Percentiles rank a stretch among this genome's conserved stretches.
Evolutionary conservation across 495 filamentous ascomycete species (phyloP).

Genomic region (Penicillium ucsense): DNA sequence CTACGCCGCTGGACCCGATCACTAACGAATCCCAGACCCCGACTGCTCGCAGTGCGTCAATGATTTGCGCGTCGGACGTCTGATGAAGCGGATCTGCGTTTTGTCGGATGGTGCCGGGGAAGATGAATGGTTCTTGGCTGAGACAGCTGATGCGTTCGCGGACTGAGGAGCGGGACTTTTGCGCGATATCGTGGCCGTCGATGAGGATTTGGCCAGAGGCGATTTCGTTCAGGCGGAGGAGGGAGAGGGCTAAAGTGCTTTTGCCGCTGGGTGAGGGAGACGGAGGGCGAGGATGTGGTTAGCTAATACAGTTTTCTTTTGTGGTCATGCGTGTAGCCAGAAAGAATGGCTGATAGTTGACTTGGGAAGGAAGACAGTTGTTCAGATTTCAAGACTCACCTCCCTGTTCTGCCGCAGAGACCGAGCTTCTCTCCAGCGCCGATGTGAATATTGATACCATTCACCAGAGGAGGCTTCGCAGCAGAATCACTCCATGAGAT

Average conservation of each 20-base stretch:
- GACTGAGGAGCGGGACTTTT: slow-evolving; percentile 36
- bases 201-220: slow-evolving; percentile 42
- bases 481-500: slow-evolving; percentile 62
- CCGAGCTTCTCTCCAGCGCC: slow-evolving; percentile 41
- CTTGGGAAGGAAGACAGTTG: no score
- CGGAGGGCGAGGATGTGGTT: no score
- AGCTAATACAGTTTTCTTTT: no score
- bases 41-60: slow-evolving; percentile 33
- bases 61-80: slow-evolving; percentile 23
- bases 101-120: slow-evolving; percentile 45
- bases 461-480: slow-evolving; percentile 36
- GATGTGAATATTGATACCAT: slow-evolving; percentile 35
- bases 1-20: no score
- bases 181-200: slow-evolving; percentile 42
- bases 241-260: slow-evolving; percentile 46
- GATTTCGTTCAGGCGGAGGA: slow-evolving; percentile 46
- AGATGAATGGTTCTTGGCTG: no score
- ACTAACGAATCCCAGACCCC: slow-evolving; percentile 8
- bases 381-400: slow-evolving; percentile 3
- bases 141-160: slow-evolving; percentile 43
- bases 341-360: no score
- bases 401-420: slow-evolving; percentile 31
- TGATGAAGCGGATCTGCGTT: slow-evolving; percentile 40
- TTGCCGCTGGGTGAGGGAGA: slow-evolving; percentile 39
- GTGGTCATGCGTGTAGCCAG: no score